phyloP scores from a whole-genome alignment of 345 rosid genomes.

The Rhizophora mangle region DNA sequence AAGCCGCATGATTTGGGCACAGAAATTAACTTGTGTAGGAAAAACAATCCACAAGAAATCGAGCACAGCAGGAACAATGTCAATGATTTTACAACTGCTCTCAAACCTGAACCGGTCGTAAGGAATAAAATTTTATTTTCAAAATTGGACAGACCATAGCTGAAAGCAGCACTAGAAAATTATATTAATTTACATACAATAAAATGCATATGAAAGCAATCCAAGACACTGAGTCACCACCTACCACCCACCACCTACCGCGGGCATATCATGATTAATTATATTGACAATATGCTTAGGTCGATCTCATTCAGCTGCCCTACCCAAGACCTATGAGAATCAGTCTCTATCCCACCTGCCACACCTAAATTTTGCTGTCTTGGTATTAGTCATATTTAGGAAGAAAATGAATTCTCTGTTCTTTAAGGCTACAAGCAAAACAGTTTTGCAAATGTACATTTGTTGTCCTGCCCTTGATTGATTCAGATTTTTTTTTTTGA shows the following conservation, averaged over 20 bases:
- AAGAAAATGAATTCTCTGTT: neutral
- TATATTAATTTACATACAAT: neutral
- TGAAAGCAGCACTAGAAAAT: neutral
- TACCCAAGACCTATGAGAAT: neutral
- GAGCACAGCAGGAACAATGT: neutral
- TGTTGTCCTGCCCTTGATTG: neutral
- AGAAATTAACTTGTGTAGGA: neutral
- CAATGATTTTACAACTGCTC: neutral
- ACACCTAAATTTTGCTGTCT: constrained; percentile 8
- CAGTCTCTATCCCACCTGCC: constrained; percentile 23
- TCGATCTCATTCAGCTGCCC: neutral
- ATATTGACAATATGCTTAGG: neutral
- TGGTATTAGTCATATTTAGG: neutral
- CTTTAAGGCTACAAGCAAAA: neutral
- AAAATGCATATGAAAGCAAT: constrained; percentile 4
- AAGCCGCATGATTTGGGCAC: neutral
- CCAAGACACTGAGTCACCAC: neutral
- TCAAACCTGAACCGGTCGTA: neutral
- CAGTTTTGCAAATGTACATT: neutral
- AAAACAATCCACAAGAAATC: neutral
- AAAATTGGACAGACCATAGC: neutral
- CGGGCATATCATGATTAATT: neutral
- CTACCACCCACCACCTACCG: constrained; percentile 6
- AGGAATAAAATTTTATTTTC: neutral
- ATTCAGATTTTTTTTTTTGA: neutral